Evolutionary conservation across 1,139 yeast genomes (phyloP), one percentile per base, ranked within the genome.

Genomic region (Geotrichum carabidarum): DNA sequence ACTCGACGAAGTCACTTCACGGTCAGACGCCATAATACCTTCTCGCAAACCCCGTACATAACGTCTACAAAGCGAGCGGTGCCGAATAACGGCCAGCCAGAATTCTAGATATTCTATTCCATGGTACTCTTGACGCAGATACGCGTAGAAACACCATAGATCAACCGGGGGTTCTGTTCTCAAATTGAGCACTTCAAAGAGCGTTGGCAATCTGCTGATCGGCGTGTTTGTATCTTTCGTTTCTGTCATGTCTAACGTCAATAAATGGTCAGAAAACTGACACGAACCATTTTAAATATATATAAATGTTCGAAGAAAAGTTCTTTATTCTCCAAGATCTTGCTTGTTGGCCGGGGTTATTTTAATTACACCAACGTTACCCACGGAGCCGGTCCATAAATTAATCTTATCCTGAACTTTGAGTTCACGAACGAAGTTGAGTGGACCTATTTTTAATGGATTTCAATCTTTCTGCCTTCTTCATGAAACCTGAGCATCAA

Each of bases 121-220:
- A 60, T 84, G 80, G 61, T 91, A 96, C 60, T 86, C 87, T 67
- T 90, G 95, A 56, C 90, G 80, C 85, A 93, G 84, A 66, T 81
- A 93, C 54, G 84, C 83, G 68, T 93, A 93, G 69, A 91, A 93
- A 1, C 94, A 83, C 86, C 91, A 86, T 52, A 93, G 73, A 70
- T 91, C 96, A 17, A 90, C 93, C 0, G 98, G 98, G 0, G 90
- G 70, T 60, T 81, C 78, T 1, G 97, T 86, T 62, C 84, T 82
- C 65, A 91, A 82, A 59, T 91, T 86, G 55, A 93, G 76, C 30
- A 93, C 93, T 70, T 93, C 99, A 61, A 90, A 90, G 44, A 93
- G 74, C 0, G 96, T 89, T 0, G 98, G 98, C 62, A 91, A 77
- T 61, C 97, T 75, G 48, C 68, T 8, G 40, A n/a, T 15, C 17